These are phyloP conservation scores for Marvania coccoides DNA, from an alignment of 139 green algal genomes.

Conservation along the genomic window DNA sequence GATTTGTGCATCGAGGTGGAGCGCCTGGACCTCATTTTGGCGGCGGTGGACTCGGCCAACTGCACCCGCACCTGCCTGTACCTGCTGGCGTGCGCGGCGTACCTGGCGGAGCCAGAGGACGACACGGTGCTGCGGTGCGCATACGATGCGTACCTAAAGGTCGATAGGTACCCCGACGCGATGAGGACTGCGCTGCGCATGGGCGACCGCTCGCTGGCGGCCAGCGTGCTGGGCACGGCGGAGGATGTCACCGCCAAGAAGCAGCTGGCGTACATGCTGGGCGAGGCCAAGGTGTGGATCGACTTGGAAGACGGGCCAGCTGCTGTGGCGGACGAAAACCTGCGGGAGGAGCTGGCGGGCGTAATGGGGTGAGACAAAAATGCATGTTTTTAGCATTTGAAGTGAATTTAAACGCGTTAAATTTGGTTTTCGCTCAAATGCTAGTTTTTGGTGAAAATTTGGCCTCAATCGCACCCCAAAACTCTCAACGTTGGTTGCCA, in stretches of 20 bases:
- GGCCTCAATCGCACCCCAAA: not conserved
- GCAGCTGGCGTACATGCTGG: constrained; percentile 92
- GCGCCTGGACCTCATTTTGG: constrained; percentile 59
- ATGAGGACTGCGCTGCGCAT: constrained; percentile 58
- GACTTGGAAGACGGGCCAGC: constrained; percentile 71
- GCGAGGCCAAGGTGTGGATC: constrained; percentile 52
- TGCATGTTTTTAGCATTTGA: not conserved
- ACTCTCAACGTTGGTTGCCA: not conserved
- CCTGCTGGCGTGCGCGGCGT: constrained; percentile 76
- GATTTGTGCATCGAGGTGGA: constrained; percentile 98
- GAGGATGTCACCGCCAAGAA: constrained; percentile 37
- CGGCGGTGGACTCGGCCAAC: constrained; percentile 79
- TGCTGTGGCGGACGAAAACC: constrained; percentile 56
- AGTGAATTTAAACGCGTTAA: not conserved
- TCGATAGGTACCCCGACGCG: constrained; percentile 67
- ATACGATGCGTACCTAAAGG: constrained; percentile 73
- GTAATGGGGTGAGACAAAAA: not conserved
- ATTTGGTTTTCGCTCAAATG: too few species aligned
- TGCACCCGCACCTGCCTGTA: constrained; percentile 84
- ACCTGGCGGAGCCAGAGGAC: constrained; percentile 94
- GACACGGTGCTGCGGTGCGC: constrained; percentile 64
- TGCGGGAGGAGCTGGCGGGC: constrained; percentile 42
- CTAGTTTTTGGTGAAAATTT: too few species aligned
- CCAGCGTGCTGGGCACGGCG: constrained; percentile 23
- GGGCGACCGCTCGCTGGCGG: constrained; percentile 21